Percentiles rank a stretch among this genome's conserved stretches.
phyloP scores from a whole-genome alignment of 2,329 filamentous ascomycete species.

The Chaetothyriales sp. region DNA sequence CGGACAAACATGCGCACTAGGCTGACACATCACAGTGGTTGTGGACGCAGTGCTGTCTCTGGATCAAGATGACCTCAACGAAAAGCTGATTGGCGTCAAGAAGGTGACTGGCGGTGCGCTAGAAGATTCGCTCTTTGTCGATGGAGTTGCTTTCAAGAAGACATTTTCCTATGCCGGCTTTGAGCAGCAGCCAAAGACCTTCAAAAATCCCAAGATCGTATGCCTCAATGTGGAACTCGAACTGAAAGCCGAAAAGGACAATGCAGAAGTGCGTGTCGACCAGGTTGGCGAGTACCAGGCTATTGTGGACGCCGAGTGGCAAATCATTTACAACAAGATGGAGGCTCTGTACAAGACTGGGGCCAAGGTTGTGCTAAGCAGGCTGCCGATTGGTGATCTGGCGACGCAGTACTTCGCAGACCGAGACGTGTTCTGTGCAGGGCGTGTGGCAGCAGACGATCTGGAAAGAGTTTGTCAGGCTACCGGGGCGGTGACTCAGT shows the following conservation, averaged over 20 bases:
- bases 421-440: constrained; percentile 94
- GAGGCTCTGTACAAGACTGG: constrained; percentile 87
- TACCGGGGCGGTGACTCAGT: constrained; percentile 81
- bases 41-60: constrained; percentile 90
- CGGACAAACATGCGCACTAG: neutral
- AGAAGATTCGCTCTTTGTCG: constrained; percentile 90
- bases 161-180: constrained; percentile 98
- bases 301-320: constrained; percentile 98
- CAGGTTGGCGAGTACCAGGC: constrained; percentile 98
- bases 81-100: constrained; percentile 95
- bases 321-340: constrained; percentile 99
- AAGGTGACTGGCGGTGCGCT: constrained; percentile 94
- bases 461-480: constrained; percentile 94
- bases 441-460: constrained; percentile 77
- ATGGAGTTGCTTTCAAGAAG: constrained; percentile 99
- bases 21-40: constrained; percentile 53
- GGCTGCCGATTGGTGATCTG: constrained; percentile 90
- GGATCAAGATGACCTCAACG: constrained; percentile 92
- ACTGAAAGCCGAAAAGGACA: constrained; percentile 98
- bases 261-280: constrained; percentile 93
- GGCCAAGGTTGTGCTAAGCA: constrained; percentile 92
- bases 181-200: constrained; percentile 95
- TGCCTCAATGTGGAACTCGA: constrained; percentile 97
- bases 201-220: constrained; percentile 87
- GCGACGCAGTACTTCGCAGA: constrained; percentile 93